Conservation (phyloP, 768 basidiomycete species). For the Pleurotus tuber-regium region DNA sequence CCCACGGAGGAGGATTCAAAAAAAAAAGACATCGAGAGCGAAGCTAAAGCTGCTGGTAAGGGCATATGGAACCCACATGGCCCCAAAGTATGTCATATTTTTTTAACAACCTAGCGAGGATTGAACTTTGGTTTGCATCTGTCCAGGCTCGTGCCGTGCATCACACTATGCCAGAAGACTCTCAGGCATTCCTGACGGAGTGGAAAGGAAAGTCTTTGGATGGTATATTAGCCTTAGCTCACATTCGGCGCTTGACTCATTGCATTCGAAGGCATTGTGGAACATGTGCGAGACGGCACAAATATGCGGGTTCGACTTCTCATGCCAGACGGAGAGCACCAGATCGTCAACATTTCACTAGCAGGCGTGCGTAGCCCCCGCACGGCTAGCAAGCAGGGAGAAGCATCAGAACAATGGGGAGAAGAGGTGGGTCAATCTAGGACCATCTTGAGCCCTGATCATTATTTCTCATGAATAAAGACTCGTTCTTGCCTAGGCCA, state of each 20-base stretch:
- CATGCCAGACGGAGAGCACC: conserved; percentile 87
- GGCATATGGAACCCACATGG: conserved; percentile 88
- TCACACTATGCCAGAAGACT: conserved; percentile 87
- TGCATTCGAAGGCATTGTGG: conserved; percentile 74
- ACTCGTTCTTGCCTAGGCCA: conserved; percentile 55
- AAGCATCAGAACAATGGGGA: conserved; percentile 77
- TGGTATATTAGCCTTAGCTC: conserved; percentile 42
- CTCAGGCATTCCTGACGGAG: conserved; percentile 83
- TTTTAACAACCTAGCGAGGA: neutral
- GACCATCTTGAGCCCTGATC: conserved; percentile 8
- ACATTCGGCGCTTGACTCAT: conserved; percentile 9
- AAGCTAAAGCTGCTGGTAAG: conserved; percentile 70
- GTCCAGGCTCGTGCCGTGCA: conserved; percentile 67
- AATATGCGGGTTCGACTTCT: conserved; percentile 86
- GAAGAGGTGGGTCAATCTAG: conserved; percentile 73
- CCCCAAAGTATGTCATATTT: conserved; percentile 48
- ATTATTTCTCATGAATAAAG: conserved; percentile 17
- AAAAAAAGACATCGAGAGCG: conserved; percentile 70
- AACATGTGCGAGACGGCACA: conserved; percentile 91
- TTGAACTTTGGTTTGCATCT: conserved; percentile 10
- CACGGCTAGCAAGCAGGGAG: conserved; percentile 67
- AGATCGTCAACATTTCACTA: conserved; percentile 81
- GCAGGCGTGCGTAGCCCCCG: conserved; percentile 81
- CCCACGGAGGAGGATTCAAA: conserved; percentile 74
- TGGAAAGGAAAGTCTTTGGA: conserved; percentile 92